A percentile compares a stretch with the other conserved stretches of the same genome.
Conservation (phyloP, 83 land plant species). For the Thuja plicata region DNA sequence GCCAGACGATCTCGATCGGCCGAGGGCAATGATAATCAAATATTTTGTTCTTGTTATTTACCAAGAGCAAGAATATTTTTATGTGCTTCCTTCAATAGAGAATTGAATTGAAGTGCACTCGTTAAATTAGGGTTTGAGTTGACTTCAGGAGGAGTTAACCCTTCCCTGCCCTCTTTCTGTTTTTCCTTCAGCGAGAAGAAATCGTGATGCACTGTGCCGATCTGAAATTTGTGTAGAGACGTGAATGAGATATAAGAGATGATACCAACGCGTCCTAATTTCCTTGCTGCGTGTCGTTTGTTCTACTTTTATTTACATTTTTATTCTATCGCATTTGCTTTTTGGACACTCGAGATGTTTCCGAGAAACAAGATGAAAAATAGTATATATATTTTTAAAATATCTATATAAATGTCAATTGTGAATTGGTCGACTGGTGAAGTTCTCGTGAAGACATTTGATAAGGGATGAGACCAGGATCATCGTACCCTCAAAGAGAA, state of each 20-base stretch:
- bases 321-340: no score
- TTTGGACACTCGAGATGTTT: no score
- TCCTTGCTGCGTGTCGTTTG: neutral
- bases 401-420: no score
- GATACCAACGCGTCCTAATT: neutral
- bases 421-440: no score
- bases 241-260: neutral
- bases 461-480: no score
- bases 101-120: neutral
- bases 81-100: no score
- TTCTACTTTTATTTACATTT: no score
- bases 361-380: no score
- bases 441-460: no score
- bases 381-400: no score
- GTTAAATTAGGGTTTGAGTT: neutral
- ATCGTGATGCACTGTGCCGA: neutral
- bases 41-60: neutral
- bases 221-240: neutral
- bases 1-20: neutral
- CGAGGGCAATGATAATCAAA: neutral
- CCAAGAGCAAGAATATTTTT: neutral
- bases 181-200: neutral
- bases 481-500: no score
- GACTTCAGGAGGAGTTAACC: neutral
- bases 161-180: neutral